phyloP scores from a whole-genome alignment of 352 stramenopile genomes.

The Aphanomyces euteiches region DNA sequence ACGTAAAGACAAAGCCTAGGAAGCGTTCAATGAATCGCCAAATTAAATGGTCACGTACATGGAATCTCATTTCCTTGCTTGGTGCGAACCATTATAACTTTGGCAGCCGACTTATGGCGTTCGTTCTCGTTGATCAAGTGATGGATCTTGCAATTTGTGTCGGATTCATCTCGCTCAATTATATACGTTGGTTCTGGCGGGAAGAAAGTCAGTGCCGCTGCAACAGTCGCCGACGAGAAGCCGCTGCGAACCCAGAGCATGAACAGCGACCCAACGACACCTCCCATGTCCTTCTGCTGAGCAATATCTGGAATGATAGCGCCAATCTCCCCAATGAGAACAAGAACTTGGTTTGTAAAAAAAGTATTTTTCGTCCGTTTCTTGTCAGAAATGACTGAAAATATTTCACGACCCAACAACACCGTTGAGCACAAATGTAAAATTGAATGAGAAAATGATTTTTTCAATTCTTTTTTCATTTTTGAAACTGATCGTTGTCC shows the following conservation, averaged over 20 bases:
- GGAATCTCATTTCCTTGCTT: conserved; percentile 12
- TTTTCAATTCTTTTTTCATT: conserved; percentile 9
- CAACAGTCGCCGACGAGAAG: conserved; percentile 33
- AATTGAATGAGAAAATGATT: conserved; percentile 22
- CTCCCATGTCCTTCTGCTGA: conserved; percentile 22
- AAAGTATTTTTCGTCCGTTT: no score
- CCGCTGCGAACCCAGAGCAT: conserved; percentile 32
- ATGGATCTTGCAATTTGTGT: conserved; percentile 1
- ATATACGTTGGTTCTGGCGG: conserved; percentile 32
- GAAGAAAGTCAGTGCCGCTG: conserved; percentile 34
- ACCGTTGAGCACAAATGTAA: neutral
- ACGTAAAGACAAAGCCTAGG: conserved; percentile 33
- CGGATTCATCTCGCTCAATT: conserved; percentile 21
- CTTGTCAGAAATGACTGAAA: no score
- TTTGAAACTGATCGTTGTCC: no score
- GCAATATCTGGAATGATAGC: no score
- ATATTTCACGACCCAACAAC: no score
- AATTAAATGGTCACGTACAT: conserved; percentile 6
- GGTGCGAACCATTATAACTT: conserved; percentile 1
- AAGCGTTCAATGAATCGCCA: conserved; percentile 1
- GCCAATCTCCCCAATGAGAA: no score
- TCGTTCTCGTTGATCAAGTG: conserved; percentile 22
- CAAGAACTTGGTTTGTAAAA: no score
- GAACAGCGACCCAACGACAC: conserved; percentile 31
- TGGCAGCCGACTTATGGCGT: neutral